Base-by-base conservation (phyloP, 768 basidiomycete genomes). In the Lactifluus subvellereus region DNA sequence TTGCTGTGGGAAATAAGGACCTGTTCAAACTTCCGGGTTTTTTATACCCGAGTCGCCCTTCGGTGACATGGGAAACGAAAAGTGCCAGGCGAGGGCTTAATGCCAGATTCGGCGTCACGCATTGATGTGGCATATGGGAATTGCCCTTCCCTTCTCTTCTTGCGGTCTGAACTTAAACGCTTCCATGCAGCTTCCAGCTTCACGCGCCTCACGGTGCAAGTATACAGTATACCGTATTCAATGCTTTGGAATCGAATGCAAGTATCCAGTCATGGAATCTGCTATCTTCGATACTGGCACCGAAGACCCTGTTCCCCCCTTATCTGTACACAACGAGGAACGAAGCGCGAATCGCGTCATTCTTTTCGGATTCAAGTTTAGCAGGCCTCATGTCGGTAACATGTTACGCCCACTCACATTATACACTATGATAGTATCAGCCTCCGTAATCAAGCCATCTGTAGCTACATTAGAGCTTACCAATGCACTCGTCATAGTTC, bases 401-500 rank as follows among this genome's bases (percentile, higher is more conserved):
- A 20, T 37, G 16, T 35, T 33, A 18, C n/a, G 40, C n/a, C 10
- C 30, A 62, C 63, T 63, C 48, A 69, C 69, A n/a, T 22, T 60
- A 37, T 70, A 70, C 8, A 70, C 68, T 69, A 57, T 27, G 22
- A 42, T 38, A n/a, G 11, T n/a, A 35, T 37, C 20, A 43, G 10
- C 38, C 18, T 43, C 4, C 16, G 10, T 35, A 35, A 40, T 11
- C n/a, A 22, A 43, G 5, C 16, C 14, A 53, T n/a, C 3, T 1
- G 9, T 27, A 37, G 35, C 30, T 38, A 2, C n/a, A 37, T 60
- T 11, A 20, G 20, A 20, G 47, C 71, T 54, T 35, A 71, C 71
- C 71, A 43, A 71, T 67, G 55, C 64, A 57, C 57, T 71, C 71
- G 53, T 71, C 71, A 35, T 71, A 71, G 54, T 71, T 71, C n/a